phyloP scores from a whole-genome alignment of 2,329 filamentous ascomycete genomes.

The Trichophyton schoenleinii region DNA sequence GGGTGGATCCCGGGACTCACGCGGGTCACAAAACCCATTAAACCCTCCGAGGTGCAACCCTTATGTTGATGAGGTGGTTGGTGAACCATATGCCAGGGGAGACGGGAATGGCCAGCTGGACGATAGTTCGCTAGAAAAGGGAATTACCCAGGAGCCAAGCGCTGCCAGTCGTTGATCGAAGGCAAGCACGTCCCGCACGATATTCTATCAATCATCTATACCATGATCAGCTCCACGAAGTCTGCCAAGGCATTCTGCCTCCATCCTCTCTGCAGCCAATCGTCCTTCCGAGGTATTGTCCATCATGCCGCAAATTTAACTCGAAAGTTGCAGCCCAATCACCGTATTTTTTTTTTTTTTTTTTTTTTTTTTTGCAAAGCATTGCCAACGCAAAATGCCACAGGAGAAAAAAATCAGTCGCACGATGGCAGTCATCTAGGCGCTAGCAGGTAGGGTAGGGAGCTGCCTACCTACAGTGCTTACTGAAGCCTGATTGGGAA shows the following conservation, averaged over 20 bases:
- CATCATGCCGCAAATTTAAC: neutral
- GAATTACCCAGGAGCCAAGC: neutral
- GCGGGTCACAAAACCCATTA: neutral
- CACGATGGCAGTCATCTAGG: neutral
- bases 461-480: neutral
- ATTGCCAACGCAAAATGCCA: constrained; percentile 17
- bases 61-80: neutral
- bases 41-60: neutral
- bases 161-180: neutral
- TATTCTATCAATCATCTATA: too few relatives aligned
- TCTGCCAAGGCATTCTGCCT: neutral
- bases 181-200: neutral
- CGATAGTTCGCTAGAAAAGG: neutral
- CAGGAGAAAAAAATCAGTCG: constrained; percentile 9
- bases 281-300: neutral
- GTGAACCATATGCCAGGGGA: neutral
- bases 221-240: neutral
- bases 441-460: neutral
- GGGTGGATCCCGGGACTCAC: neutral
- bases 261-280: neutral
- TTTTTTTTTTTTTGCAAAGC: constrained; percentile 13
- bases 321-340: neutral
- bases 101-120: neutral
- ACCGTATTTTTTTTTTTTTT: constrained; percentile 15
- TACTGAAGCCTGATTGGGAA: constrained; percentile 14